Evolutionary conservation across 441 rosid species (phyloP), one percentile per base, ranked within the genome.

Genomic region (Hura crepitans): DNA sequence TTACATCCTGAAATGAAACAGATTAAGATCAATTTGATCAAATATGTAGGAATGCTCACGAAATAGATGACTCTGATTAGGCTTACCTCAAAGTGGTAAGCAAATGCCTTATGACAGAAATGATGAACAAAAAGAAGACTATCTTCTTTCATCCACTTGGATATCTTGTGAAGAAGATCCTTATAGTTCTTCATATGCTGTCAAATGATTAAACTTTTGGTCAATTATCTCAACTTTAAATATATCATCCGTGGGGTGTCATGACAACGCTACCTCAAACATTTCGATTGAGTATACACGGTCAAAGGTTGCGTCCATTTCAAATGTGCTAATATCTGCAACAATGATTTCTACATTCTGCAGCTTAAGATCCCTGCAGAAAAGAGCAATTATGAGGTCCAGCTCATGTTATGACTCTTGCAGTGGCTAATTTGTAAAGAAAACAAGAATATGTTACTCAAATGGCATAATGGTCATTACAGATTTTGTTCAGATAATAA

Each of bases 181-280:
- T 77, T 74, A 62, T 89, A 90, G 73, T 90, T 90, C 81, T 93
- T 93, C 94, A 89, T 89, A 71, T 93, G 98, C 97, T 88, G 83
- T 55, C 39, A 61, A 25, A 70, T 65, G 45, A 73, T 25, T 47
- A 58, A 25, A 30, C 2, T 20, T 49, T 25, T 35, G 20, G 12
- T 62, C 11, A 65, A 54, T 45, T 31, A 45, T 5, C 25, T 49
- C 14, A 65, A 43, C 50, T 46, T 23, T 17, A 69, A 66, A 18
- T 35, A 10, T 56, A 17, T 37, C 20, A 57, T 60, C 73, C 3
- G 10, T 28, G 30, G 10, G 20, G 53, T 60, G 18, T 42, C 61
- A 22, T 12, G 49, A 75, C 58, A 68, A 20, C 23, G 66, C 70
- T 28, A 90, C 98, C 92, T 93, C 98, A 67, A 93, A 90, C 97